Evolutionary conservation across 331 rosid genomes (phyloP), one percentile per base, ranked within the genome.

Genomic region (Phaseolus coccineus): DNA sequence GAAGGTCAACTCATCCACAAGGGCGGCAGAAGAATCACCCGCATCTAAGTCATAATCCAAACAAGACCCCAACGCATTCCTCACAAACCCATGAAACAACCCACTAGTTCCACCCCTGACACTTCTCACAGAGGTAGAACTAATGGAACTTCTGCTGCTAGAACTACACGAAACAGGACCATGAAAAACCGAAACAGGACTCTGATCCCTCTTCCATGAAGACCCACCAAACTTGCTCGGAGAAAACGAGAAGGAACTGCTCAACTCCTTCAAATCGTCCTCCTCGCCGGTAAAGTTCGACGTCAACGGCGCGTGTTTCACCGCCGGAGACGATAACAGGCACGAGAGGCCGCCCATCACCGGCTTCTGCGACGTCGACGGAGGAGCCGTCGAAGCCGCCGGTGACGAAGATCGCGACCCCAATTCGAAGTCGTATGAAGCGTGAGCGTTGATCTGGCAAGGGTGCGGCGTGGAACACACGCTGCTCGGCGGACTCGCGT

Each of bases 151-250:
- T 35, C 71, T 48, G 52, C 46, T 25, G 5, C 62, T 82, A 13
- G 67, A 25, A 77, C 91, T 74, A 44, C 96, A 89, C 47, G 98
- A 93, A 78, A 91, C 87, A 0, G 99, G 97, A 1, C 97, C 93
- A 57, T 96, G 94, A 51, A 93, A 91, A 69, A 93, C 99, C 7
- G 98, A 96, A 10, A 93, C 92, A 2, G 97, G 99, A 85, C 99
- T 96, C 78, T 88, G 93, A 47, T 93, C 98, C 79, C 90, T 80
- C 51, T 86, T 87, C 90, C 88, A 86, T 4, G 87, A 84, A 63
- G 90, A 73, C 37, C 91, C 96, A 24, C 63, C 61, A 25, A 88
- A 86, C 73, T 96, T 93, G 35, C 88, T 76, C 53, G 87, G 85
- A 19, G 94, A 88, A 69, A 88, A 93, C 1, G 94, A 85, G 51